Base-by-base conservation (phyloP, 129 eudicot genomes). In the Tagetes erecta region DNA sequence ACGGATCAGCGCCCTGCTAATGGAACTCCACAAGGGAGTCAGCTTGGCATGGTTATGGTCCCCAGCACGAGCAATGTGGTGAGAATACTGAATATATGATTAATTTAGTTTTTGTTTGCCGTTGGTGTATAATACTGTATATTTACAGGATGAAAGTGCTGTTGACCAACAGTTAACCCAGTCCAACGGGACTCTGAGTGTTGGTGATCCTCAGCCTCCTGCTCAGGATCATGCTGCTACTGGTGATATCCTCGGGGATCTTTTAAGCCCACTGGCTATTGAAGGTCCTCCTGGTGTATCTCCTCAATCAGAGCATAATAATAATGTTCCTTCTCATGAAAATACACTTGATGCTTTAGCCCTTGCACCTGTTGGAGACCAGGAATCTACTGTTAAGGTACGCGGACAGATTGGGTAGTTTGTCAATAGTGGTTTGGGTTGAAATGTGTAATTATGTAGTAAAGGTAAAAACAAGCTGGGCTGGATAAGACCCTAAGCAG, bases 231-330 rank as follows among this genome's bases (percentile, higher is more conserved):
- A 50, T 51, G 75, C 85, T 38, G 82, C 97, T 57, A 76, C 91
- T 27, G 81, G 89, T 40, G 99, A 95, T 74, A 87, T 95, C 62
- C 97, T 95, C 66, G 96, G 99, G 14, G 99, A 95, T 87, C 94
- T 95, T 60, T 78, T 95, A 71, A 88, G 90, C 76, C 96, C 98
- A 39, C 73, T 94, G 64, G 90, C 96, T 82, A 88, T 90, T 80
- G 94, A 91, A 86, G 99, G 90, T 56, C 88, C 98, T 62, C 80
- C 95, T 38, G 84, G 74, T 74, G 80, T 80, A 74, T 70, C 85
- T 35, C 53, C 84, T 56, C 87, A 87, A 72, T 65, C 92, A 78
- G 91, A 75, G 52, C 87, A 63, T 33, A 82, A 72, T 33, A 82
- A 72, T 50, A 47, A 41, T 55, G 84, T 64, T 45, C 76, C 88